Evolutionary conservation across 164 flowering plant genomes (phyloP), one percentile per base, ranked within the genome.

Genomic region (Taxillus chinensis): DNA sequence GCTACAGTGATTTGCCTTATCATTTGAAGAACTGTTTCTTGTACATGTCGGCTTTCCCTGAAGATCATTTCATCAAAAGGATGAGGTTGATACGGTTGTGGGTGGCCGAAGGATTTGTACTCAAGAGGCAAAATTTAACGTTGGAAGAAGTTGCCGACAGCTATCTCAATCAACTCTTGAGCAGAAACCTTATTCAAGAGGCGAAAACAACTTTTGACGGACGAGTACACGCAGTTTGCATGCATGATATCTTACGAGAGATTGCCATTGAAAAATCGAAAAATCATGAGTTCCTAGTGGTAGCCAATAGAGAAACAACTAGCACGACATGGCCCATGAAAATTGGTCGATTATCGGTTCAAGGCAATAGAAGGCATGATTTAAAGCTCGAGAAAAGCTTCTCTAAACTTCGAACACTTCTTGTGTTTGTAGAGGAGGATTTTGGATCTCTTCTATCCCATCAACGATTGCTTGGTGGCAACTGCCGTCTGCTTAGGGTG

Each of bases 101-200:
- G 75, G 57, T 66, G 0, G 66, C 70, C 0, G 72, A 76, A 61
- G 68, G 78, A 2, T 74, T 79, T 54, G 72, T 79, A 10, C 8
- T 60, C 45, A 45, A 48, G n/a, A 58, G 37, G 52, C 62, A 57
- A 41, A 75, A 62, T 4, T 62, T 2, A 48, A 63, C 65, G 9
- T 0, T 39, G 5, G 78, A 71, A 41, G 69, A 66, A 51, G 69
- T 73, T 27, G 79, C 74, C 9, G 71, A 59, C 15, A 42, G 55
- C n/a, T 65, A 67, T 63, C 62, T 66, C 16, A 41, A 66, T n/a
- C 68, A 64, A 39, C 64, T 73, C 7, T 17, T 59, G 10, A 55
- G 39, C 5, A 68, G 75, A 55, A 73, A 51, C 57, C 6, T 73
- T 14, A 13, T 73, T 39, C 70, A 62, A 46, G 59, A 62, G 3